These are phyloP conservation scores for Immersiporthe knoxdaviesiana DNA, from an alignment of 2,329 filamentous ascomycete species.

Conservation along the genomic window DNA sequence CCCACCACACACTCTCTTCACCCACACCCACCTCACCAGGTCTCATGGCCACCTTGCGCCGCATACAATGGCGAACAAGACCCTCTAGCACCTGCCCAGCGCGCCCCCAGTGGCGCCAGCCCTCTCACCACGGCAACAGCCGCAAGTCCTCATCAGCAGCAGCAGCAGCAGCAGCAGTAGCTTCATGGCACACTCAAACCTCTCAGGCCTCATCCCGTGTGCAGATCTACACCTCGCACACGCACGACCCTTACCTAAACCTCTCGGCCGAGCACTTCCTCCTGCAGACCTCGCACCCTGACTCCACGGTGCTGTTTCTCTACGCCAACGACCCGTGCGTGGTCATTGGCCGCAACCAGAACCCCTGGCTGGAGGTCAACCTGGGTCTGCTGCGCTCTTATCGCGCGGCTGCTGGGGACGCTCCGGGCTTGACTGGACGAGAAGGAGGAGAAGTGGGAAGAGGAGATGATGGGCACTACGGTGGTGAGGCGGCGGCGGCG, in stretches of 20 bases:
- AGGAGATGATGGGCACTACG: neutral
- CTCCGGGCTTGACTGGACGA: neutral
- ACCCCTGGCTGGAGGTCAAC: conserved; percentile 93
- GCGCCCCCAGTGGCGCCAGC: neutral
- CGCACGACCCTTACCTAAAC: conserved; percentile 80
- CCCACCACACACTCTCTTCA: neutral
- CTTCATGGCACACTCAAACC: conserved; percentile 31
- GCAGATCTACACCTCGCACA: conserved; percentile 74
- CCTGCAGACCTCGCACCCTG: conserved; percentile 70
- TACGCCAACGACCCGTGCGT: conserved; percentile 88
- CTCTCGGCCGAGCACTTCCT: conserved; percentile 93
- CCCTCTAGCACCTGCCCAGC: neutral
- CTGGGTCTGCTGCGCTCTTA: conserved; percentile 59
- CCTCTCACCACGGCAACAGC: neutral
- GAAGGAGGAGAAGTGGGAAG: neutral
- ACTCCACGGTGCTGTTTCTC: conserved; percentile 80
- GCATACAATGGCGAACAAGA: neutral
- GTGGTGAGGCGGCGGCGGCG: neutral
- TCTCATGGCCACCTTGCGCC: conserved; percentile 8
- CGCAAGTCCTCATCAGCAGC: neutral
- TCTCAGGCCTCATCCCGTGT: conserved; percentile 50
- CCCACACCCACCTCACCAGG: neutral
- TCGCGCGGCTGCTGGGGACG: conserved; percentile 23
- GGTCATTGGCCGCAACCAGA: conserved; percentile 94
- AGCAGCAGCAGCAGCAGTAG: neutral